Percentiles rank a stretch among this genome's conserved stretches.
These are phyloP conservation scores for Aspergillus indologenus DNA, from an alignment of 495 filamentous ascomycete species.

Conservation along the genomic window DNA sequence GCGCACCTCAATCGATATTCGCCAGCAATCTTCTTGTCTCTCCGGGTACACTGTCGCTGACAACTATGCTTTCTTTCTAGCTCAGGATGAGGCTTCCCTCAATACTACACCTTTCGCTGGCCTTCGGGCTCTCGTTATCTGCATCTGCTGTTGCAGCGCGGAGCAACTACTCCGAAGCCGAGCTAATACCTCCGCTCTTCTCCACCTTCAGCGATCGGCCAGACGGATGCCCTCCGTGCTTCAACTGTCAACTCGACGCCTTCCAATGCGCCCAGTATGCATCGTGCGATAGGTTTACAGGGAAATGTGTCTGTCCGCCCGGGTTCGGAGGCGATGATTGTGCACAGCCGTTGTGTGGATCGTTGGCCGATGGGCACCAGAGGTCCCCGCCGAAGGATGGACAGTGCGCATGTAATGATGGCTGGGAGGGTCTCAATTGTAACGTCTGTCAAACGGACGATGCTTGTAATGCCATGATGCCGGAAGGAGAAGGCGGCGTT, in stretches of 20 bases:
- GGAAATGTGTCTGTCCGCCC: slow-evolving; percentile 85
- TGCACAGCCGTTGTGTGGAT: slow-evolving; percentile 80
- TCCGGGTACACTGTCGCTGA: neutral
- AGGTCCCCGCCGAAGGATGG: slow-evolving; percentile 64
- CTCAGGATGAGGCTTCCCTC: slow-evolving; percentile 34
- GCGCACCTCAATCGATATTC: neutral
- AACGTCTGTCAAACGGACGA: slow-evolving; percentile 85
- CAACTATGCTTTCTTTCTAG: neutral
- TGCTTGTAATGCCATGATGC: slow-evolving; percentile 83
- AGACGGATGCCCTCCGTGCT: slow-evolving; percentile 65
- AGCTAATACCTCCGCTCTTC: slow-evolving; percentile 36
- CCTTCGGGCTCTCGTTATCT: slow-evolving; percentile 26
- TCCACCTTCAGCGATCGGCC: slow-evolving; percentile 57
- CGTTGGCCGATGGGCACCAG: slow-evolving; percentile 74
- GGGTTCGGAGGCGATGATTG: slow-evolving; percentile 95
- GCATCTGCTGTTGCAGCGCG: slow-evolving; percentile 24
- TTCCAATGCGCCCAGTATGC: slow-evolving; percentile 89
- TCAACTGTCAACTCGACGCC: slow-evolving; percentile 94
- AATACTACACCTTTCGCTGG: slow-evolving; percentile 25
- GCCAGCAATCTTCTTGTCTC: neutral
- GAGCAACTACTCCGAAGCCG: slow-evolving; percentile 33
- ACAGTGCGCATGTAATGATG: slow-evolving; percentile 82
- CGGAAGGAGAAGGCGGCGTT: slow-evolving; percentile 70
- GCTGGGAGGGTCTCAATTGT: slow-evolving; percentile 98
- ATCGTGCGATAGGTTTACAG: slow-evolving; percentile 78